Evolutionary conservation across 176 grass and related monocot genomes (phyloP).

Genomic region (Zizania latifolia): DNA sequence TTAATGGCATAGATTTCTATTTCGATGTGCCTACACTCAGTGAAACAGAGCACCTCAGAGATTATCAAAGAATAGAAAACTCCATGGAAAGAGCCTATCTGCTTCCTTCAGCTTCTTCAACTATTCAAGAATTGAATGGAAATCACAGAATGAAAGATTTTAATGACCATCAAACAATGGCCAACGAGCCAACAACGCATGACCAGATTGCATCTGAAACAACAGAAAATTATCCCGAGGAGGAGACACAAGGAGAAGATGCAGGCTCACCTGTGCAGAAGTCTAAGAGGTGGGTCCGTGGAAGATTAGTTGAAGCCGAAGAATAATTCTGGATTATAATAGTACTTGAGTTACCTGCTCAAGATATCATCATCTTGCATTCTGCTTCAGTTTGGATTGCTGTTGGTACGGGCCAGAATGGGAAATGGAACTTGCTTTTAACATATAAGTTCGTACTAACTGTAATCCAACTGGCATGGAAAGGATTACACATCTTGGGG

Average conservation of each 20-base stretch:
- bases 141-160: slow-evolving; percentile 29
- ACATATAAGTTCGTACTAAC: neutral
- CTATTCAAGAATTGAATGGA: slow-evolving; percentile 20
- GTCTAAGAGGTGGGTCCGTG: slow-evolving; percentile 57
- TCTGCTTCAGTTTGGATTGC: slow-evolving; percentile 4
- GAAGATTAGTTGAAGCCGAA: slow-evolving; percentile 46
- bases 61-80: slow-evolving; percentile 29
- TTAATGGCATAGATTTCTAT: slow-evolving; percentile 27
- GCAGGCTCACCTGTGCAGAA: slow-evolving; percentile 12
- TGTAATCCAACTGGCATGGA: neutral
- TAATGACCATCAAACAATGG: slow-evolving; percentile 3
- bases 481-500: neutral
- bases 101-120: slow-evolving; percentile 37
- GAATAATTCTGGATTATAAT: neutral
- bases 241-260: neutral
- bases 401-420: neutral
- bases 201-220: slow-evolving; percentile 12
- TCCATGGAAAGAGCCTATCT: slow-evolving; percentile 39
- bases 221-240: neutral
- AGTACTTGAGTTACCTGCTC: neutral
- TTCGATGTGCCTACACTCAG: slow-evolving; percentile 23
- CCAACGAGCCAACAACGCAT: slow-evolving; percentile 6
- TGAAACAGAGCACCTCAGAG: slow-evolving; percentile 26
- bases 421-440: neutral
- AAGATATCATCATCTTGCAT: neutral